Base-by-base conservation (phyloP, 2,329 filamentous ascomycete species). In the Fusarium anthophilum region DNA sequence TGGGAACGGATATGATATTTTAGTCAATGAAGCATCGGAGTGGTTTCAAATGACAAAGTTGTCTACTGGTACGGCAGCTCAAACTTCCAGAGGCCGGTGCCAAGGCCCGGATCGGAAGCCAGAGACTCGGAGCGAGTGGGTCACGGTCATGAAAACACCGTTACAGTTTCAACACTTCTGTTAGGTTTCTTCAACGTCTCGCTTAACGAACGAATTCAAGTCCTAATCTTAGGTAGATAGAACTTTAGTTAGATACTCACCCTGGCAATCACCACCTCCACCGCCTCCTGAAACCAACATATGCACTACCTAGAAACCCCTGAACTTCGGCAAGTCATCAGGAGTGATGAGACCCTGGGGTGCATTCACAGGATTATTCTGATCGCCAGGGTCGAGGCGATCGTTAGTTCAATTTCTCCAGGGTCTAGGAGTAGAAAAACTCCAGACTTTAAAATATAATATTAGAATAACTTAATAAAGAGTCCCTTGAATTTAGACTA, bases 261-360 rank as follows among this genome's bases (percentile, higher is more conserved):
- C 70, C 70, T 73, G 47, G 37, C 55, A 56, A 70, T 73, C 60
- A 54, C 44, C 39, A 56, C 59, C 54, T 70, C 70, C 60, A 73
- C 70, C 65, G 65, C 43, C 26, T 65, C 70, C 70, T 73, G 70
- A 73, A 73, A 73, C 70, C 51, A 55, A 43, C 35, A 48, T 59
- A 35, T 39, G 48, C 44, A 59, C 50, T 32, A 50, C 47, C 28
- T 28, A 53, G 39, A 44, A 41, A 53, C 67, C 68, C 68, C 68
- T 70, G 68, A 35, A 32, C 43, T 35, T 30, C 43, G n/a, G 28
- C 44, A 30, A 44, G 43, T 54, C 45, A 45, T 61, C 61, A 70
- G 68, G 68, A 55, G 60, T 43, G 43, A 41, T 56, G 20, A 51
- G 32, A 64, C 30, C 37, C 43, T 32, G 13, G 41, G 58, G 35